These are phyloP conservation scores for Aureobasidium lini DNA, from an alignment of 2,329 filamentous ascomycete species.

Conservation along the genomic window DNA sequence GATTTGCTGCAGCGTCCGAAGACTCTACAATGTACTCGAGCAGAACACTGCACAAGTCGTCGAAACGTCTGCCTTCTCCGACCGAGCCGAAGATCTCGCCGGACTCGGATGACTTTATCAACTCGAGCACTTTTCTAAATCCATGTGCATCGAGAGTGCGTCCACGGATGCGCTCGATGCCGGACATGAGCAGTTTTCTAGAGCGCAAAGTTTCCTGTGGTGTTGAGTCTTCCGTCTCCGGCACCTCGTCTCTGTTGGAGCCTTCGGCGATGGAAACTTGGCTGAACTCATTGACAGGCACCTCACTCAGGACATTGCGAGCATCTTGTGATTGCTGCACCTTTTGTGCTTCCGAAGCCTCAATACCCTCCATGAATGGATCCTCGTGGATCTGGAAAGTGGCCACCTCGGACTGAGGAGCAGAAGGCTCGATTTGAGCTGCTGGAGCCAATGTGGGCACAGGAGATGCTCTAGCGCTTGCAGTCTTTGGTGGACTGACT, in stretches of 20 bases:
- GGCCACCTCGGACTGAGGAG: not conserved
- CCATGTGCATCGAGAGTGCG: slow-evolving; percentile 72
- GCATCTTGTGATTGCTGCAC: slow-evolving; percentile 27
- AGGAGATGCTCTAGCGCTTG: slow-evolving; percentile 19
- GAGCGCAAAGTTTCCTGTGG: slow-evolving; percentile 34
- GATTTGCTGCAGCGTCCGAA: slow-evolving; percentile 28
- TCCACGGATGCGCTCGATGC: slow-evolving; percentile 63
- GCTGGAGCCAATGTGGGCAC: slow-evolving; percentile 19
- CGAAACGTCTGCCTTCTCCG: slow-evolving; percentile 64
- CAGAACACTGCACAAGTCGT: slow-evolving; percentile 58
- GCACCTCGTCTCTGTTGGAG: not conserved
- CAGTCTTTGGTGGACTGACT: slow-evolving; percentile 22
- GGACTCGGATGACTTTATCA: slow-evolving; percentile 57
- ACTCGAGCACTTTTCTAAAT: slow-evolving; percentile 68
- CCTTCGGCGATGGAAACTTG: not conserved
- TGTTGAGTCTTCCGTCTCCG: slow-evolving; percentile 7
- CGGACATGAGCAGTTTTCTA: slow-evolving; percentile 60
- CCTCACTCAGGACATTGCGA: slow-evolving; percentile 39
- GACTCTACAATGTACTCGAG: slow-evolving; percentile 59
- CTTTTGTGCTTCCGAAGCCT: slow-evolving; percentile 23
- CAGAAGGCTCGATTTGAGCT: not conserved
- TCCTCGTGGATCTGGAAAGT: slow-evolving; percentile 49
- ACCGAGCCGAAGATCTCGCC: slow-evolving; percentile 51
- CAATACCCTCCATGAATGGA: slow-evolving; percentile 37
- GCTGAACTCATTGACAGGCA: slow-evolving; percentile 39